Evolutionary conservation across 805 yeast genomes (phyloP), one percentile per base, ranked within the genome.

Genomic region (Starmerella ratchasimensis): DNA sequence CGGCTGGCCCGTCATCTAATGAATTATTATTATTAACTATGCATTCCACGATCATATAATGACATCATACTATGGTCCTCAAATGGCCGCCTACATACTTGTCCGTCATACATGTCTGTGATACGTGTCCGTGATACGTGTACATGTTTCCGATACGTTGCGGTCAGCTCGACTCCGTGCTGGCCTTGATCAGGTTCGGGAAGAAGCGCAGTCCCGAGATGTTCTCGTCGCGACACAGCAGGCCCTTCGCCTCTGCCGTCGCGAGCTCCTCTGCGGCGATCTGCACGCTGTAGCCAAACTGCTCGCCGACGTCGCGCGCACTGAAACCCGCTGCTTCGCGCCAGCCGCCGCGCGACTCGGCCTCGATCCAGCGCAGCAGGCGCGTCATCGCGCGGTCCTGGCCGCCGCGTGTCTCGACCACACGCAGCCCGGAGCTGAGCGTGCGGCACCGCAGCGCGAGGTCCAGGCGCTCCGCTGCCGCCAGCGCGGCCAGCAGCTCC

Each of bases 121-220:
- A n/a, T n/a, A n/a, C n/a, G n/a, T n/a, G n/a, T n/a, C n/a, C n/a
- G n/a, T n/a, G n/a, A n/a, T n/a, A n/a, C n/a, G n/a, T n/a, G n/a
- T n/a, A n/a, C n/a, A n/a, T n/a, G n/a, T n/a, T n/a, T n/a, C n/a
- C n/a, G n/a, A n/a, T n/a, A n/a, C n/a, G n/a, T n/a, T n/a, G n/a
- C n/a, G n/a, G n/a, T n/a, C n/a, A n/a, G n/a, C n/a, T n/a, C n/a
- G n/a, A n/a, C n/a, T n/a, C n/a, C n/a, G n/a, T n/a, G n/a, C n/a
- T n/a, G n/a, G n/a, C n/a, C n/a, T n/a, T 11, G 18, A 58, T 41
- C 24, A 29, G 28, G 37, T 80, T 80, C 31, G 62, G 53, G 50
- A 69, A 80, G 55, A 73, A 81, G 35, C 69, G 67, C 3, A 73
- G 65, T 0, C 90, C 93, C 34, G 73, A 67, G 1, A 76, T 61